Conservation (phyloP, 139 green algal genomes). For the Closterium sp. region DNA sequence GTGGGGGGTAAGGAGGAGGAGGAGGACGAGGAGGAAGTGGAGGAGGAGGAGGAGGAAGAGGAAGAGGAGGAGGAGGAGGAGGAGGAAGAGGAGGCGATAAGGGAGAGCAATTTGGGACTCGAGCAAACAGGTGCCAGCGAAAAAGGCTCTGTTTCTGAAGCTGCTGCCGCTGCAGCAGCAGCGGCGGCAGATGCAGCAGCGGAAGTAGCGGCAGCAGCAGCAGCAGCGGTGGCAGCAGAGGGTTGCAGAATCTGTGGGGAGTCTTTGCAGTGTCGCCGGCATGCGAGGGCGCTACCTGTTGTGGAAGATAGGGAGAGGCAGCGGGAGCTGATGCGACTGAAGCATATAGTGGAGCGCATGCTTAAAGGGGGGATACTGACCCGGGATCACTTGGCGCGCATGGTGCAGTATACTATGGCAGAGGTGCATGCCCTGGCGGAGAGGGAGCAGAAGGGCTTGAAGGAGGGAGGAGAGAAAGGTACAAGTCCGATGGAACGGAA, state of each 20-base stretch:
- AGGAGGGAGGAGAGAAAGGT: neutral
- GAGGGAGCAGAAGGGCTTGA: neutral
- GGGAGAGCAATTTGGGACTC: neutral
- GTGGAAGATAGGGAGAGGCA: constrained; percentile 27
- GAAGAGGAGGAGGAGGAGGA: neutral
- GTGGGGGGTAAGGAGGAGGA: too few species aligned
- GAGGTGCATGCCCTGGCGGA: constrained; percentile 16
- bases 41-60: neutral
- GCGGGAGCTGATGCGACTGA: neutral
- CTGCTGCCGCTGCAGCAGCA: neutral
- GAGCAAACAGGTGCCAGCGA: neutral
- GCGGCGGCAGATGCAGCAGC: neutral
- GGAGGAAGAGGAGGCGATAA: neutral
- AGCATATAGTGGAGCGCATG: constrained; percentile 7
- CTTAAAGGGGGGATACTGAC: constrained; percentile 22
- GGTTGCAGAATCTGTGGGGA: neutral
- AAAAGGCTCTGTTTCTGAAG: neutral
- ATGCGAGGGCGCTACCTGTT: neutral
- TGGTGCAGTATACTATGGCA: constrained; percentile 30
- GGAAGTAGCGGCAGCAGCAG: neutral
- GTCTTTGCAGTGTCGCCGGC: neutral
- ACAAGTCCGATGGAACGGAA: neutral
- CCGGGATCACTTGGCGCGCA: constrained; percentile 2
- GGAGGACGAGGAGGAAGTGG: neutral
- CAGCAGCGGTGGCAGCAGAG: neutral